phyloP scores from a whole-genome alignment of 75 land plant species.

The Sequoia sempervirens region DNA sequence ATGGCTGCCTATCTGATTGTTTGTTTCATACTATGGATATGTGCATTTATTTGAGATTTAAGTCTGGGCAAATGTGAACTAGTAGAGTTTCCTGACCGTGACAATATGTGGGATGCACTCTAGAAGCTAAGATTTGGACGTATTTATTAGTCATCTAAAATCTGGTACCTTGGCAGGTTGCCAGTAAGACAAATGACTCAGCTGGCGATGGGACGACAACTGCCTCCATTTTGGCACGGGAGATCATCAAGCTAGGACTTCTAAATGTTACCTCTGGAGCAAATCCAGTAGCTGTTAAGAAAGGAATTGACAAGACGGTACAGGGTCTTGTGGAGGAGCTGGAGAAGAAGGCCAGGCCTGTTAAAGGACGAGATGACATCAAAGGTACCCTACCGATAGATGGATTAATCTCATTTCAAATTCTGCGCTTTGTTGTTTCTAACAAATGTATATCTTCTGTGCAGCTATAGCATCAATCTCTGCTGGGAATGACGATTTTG shows the following conservation, averaged over 20 bases:
- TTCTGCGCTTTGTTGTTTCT: neutral
- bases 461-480: slow-evolving; percentile 93
- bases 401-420: neutral
- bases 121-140: neutral
- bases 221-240: slow-evolving; percentile 87
- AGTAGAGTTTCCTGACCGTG: neutral
- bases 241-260: slow-evolving; percentile 84
- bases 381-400: slow-evolving; percentile 46
- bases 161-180: slow-evolving; percentile 43
- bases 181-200: slow-evolving; percentile 89
- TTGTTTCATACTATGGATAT: neutral
- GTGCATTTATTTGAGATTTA: neutral
- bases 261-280: slow-evolving; percentile 96
- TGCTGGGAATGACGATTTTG: slow-evolving; percentile 89
- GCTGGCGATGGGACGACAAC: slow-evolving; percentile 96
- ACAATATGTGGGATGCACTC: neutral
- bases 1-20: neutral
- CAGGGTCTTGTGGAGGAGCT: slow-evolving; percentile 69
- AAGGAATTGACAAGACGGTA: slow-evolving; percentile 94
- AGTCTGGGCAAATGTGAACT: neutral
- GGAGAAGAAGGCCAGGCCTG: slow-evolving; percentile 76
- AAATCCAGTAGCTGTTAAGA: slow-evolving; percentile 90
- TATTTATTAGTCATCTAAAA: neutral
- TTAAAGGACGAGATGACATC: slow-evolving; percentile 85
- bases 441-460: neutral